Evolutionary conservation across 2,329 filamentous ascomycete genomes (phyloP).

Genomic region (Hymenoscyphus fructigenus): DNA sequence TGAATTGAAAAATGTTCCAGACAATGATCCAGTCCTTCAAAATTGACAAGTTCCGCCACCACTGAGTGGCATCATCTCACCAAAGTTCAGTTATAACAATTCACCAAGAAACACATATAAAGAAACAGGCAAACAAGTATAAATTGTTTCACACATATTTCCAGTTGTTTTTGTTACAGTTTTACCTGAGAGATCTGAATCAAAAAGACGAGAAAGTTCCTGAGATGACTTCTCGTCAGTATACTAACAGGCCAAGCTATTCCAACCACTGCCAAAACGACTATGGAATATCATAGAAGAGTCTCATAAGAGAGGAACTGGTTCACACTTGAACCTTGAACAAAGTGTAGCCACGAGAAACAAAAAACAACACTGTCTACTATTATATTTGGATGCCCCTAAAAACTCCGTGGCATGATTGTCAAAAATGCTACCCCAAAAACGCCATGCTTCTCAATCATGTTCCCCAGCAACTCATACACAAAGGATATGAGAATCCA

Average conservation of each 20-base stretch:
- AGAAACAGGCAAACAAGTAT: too few relatives aligned
- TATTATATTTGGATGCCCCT: slow-evolving; percentile 3
- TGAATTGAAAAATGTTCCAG: not conserved
- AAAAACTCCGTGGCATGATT: slow-evolving; percentile 5
- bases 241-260: too few relatives aligned
- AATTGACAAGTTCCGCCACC: not conserved
- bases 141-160: too few relatives aligned
- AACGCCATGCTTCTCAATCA: slow-evolving; percentile 32
- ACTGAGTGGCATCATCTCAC: not conserved
- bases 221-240: too few relatives aligned
- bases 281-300: not conserved
- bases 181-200: too few relatives aligned
- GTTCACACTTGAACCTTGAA: not conserved
- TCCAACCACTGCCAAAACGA: not conserved
- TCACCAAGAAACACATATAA: too few relatives aligned
- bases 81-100: too few relatives aligned
- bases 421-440: slow-evolving; percentile 10
- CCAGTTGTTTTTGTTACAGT: too few relatives aligned
- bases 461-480: slow-evolving; percentile 18
- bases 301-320: not conserved
- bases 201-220: too few relatives aligned
- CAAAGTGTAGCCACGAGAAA: not conserved
- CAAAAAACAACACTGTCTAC: not conserved
- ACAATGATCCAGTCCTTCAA: not conserved
- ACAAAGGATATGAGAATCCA: slow-evolving; percentile 13